These are phyloP conservation scores for Ogataea ramenticola DNA, from an alignment of 805 yeast genomes.

Conservation along the genomic window DNA sequence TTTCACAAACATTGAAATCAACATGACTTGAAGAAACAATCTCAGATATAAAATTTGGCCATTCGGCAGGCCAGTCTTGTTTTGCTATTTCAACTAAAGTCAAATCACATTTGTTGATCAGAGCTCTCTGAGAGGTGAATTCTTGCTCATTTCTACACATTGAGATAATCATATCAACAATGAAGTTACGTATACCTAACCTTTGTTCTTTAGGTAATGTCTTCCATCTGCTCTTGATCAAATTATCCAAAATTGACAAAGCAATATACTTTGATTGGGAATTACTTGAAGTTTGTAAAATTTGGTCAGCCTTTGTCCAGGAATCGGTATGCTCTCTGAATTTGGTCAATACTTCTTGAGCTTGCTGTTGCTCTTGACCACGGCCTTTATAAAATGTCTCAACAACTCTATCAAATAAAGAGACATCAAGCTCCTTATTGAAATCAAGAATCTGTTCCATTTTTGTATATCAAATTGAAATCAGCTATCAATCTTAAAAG, in stretches of 20 bases:
- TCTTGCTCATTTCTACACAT: slow-evolving; percentile 78
- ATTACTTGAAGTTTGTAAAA: slow-evolving; percentile 68
- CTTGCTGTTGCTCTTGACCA: slow-evolving; percentile 65
- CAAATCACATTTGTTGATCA: slow-evolving; percentile 88
- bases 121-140: slow-evolving; percentile 66
- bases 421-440: slow-evolving; percentile 73
- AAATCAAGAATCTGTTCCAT: slow-evolving; percentile 92
- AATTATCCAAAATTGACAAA: slow-evolving; percentile 77
- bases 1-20: slow-evolving; percentile 91
- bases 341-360: slow-evolving; percentile 63
- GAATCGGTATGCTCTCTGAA: slow-evolving; percentile 94
- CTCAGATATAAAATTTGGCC: slow-evolving; percentile 97
- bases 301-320: slow-evolving; percentile 91
- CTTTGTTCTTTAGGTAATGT: slow-evolving; percentile 83
- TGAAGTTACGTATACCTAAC: slow-evolving; percentile 86
- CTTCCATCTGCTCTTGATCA: slow-evolving; percentile 92
- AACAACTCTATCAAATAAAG: slow-evolving; percentile 75
- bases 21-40: slow-evolving; percentile 78
- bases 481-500: no score
- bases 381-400: slow-evolving; percentile 76
- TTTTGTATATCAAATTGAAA: not conserved
- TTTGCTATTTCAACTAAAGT: slow-evolving; percentile 90
- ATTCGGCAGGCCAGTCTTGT: slow-evolving; percentile 98
- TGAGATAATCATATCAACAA: slow-evolving; percentile 87
- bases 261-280: slow-evolving; percentile 92